Conservation (phyloP, 257 asterid genomes). For the Thymus quinquecostatus region DNA sequence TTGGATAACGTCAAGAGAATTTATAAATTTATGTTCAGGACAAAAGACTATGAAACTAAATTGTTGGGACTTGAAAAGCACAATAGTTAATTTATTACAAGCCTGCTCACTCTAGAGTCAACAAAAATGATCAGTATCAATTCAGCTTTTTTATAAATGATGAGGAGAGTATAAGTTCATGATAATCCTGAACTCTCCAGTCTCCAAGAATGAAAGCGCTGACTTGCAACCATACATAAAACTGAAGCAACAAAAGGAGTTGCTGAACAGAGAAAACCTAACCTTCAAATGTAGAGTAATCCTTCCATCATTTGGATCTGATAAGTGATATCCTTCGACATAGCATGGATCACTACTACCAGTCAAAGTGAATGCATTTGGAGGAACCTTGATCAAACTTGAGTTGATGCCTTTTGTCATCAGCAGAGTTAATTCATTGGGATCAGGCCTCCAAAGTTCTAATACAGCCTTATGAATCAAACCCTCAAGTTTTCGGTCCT, state of each 20-base stretch:
- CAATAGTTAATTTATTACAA: background rate
- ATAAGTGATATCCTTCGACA: slow-evolving; percentile 90
- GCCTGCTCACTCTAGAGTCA: slow-evolving; percentile 17
- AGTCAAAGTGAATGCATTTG: slow-evolving; percentile 74
- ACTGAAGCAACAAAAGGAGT: slow-evolving; percentile 11
- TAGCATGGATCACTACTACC: slow-evolving; percentile 98
- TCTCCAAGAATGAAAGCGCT: slow-evolving; percentile 5
- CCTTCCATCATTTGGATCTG: slow-evolving; percentile 97
- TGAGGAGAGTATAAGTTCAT: background rate
- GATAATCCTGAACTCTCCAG: slow-evolving; percentile 15
- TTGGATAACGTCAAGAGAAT: background rate
- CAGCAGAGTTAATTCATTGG: slow-evolving; percentile 74
- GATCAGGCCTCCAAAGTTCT: slow-evolving; percentile 97
- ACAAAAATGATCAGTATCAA: background rate
- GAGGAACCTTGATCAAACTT: slow-evolving; percentile 74
- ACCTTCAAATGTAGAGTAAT: slow-evolving; percentile 93
- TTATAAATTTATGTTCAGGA: background rate
- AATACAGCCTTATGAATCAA: slow-evolving; percentile 89
- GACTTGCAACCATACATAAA: slow-evolving; percentile 18
- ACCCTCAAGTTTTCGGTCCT: slow-evolving; percentile 93
- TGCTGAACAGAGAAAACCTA: slow-evolving; percentile 27
- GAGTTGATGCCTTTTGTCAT: slow-evolving; percentile 68
- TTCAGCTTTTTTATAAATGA: background rate
- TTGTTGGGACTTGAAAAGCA: background rate
- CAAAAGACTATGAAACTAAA: background rate